Base-by-base conservation (phyloP, 192 early-diverging fungal species). In the Linnemannia zychae region DNA sequence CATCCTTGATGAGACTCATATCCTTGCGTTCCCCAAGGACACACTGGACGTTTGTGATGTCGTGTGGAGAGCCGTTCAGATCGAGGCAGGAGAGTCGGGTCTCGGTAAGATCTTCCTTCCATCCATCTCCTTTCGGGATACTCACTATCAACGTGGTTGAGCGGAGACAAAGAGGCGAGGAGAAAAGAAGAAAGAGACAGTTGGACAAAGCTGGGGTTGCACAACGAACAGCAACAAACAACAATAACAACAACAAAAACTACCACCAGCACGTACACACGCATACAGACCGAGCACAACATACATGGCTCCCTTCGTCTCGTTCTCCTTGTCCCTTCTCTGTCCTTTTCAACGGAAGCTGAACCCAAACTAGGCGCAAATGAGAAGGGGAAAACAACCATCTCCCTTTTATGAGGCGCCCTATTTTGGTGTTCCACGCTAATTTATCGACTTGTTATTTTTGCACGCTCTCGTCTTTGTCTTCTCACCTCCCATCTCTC, bases 81-180 rank as follows among this genome's bases (percentile, higher is more conserved):
- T 84, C 67, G 82, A 84, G 67, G 72, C 82, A 38, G 82, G 82
- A 73, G 82, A 84, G 68, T 84, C 82, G 49, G 82, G 82, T 69
- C 76, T 84, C 48, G 82, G 82, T 84, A 84, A 75, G 81, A n/a
- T 67, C 37, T 72, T 75, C 52, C 66, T 12, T 72, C 18, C 11
- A 6, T 24, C 57, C 57, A 11, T 71, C 60, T 47, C 52, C 33
- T 71, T 46, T 69, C 5, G 37, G 34, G 36, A 22, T 49, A 77
- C 76, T 68, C n/a, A n/a, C 57, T 78, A 69, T 71, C 28, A 77
- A 40, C 60, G 44, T 63, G 57, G 57, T 63, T 63, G 28, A 31
- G 31, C 7, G 20, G 66, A n/a, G 37, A 70, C 46, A 67, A 44
- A 36, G 74, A n/a, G n/a, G n/a, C n/a, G 53, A 57, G 3, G 15